phyloP scores from a whole-genome alignment of 768 basidiomycete species.

The Lactifluus rugatus region DNA sequence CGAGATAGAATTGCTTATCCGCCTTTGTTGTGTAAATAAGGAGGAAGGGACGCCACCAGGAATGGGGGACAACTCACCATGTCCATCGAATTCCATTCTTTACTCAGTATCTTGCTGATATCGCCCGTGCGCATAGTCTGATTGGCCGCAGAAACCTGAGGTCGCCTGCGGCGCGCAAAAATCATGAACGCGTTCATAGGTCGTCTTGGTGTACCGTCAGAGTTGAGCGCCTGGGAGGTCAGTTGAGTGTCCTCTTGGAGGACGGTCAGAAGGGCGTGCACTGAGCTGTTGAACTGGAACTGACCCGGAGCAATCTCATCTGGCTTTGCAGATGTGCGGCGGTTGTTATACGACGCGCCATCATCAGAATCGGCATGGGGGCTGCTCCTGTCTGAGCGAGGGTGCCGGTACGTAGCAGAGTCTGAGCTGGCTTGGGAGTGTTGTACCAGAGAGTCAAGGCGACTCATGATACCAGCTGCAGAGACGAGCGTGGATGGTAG shows the following conservation, averaged over 20 bases:
- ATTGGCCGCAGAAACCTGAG: constrained; percentile 79
- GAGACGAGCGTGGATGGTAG: constrained; percentile 2
- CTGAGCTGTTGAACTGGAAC: not conserved
- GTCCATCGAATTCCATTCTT: constrained; percentile 77
- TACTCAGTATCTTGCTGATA: constrained; percentile 79
- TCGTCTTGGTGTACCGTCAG: constrained; percentile 80
- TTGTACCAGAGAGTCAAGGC: constrained; percentile 16
- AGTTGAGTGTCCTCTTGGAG: constrained; percentile 27
- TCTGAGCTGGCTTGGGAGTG: constrained; percentile 12
- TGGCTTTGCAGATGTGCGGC: constrained; percentile 6
- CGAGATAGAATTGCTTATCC: constrained; percentile 81
- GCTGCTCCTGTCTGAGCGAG: constrained; percentile 12
- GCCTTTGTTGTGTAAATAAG: constrained; percentile 32
- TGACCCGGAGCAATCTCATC: constrained; percentile 13
- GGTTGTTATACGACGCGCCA: constrained; percentile 6
- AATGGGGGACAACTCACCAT: constrained; percentile 37
- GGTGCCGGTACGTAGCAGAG: constrained; percentile 5
- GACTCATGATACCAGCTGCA: constrained; percentile 13
- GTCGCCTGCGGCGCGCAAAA: constrained; percentile 71
- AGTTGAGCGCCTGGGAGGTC: constrained; percentile 72
- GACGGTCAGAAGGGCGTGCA: not conserved
- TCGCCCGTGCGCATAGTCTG: constrained; percentile 87
- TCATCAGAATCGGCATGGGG: constrained; percentile 17
- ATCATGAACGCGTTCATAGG: constrained; percentile 97
- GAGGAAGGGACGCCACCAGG: not conserved